phyloP scores from a whole-genome alignment of 164 flowering plant genomes.

The Annona squamosa region DNA sequence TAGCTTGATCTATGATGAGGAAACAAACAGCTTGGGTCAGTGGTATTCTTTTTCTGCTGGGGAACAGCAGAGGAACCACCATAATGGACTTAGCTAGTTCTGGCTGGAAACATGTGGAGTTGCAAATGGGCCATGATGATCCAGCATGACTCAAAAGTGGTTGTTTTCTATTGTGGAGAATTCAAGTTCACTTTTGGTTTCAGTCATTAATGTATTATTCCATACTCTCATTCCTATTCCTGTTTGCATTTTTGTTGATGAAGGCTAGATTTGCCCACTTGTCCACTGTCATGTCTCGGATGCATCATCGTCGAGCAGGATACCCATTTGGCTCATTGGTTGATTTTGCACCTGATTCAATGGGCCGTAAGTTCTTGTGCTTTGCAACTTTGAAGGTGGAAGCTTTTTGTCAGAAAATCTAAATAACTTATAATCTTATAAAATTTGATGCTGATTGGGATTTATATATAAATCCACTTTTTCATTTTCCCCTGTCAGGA shows the following conservation, averaged over 20 bases:
- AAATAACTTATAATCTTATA: not conserved
- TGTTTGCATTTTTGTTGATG: conserved; percentile 13
- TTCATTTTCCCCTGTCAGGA: not conserved
- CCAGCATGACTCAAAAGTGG: not conserved
- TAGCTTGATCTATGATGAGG: not conserved
- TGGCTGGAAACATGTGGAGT: not conserved
- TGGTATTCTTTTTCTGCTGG: too few relatives aligned
- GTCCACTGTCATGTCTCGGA: conserved; percentile 94
- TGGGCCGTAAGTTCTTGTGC: conserved; percentile 76
- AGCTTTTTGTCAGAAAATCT: not conserved
- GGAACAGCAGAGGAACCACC: not conserved
- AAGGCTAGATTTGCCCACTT: conserved; percentile 99
- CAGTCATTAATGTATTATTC: not conserved
- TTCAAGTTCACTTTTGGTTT: not conserved
- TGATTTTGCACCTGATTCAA: conserved; percentile 91
- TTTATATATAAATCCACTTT: not conserved
- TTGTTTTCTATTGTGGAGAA: not conserved
- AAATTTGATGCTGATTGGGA: not conserved
- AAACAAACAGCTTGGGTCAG: not conserved
- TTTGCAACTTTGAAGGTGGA: not conserved
- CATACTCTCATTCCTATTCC: not conserved
- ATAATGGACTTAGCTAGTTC: not conserved
- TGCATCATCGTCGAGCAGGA: conserved; percentile 95
- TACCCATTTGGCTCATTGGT: conserved; percentile 98
- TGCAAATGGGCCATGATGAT: not conserved